phyloP scores from a whole-genome alignment of 768 basidiomycete genomes.

The Rhodotorula toruloides region DNA sequence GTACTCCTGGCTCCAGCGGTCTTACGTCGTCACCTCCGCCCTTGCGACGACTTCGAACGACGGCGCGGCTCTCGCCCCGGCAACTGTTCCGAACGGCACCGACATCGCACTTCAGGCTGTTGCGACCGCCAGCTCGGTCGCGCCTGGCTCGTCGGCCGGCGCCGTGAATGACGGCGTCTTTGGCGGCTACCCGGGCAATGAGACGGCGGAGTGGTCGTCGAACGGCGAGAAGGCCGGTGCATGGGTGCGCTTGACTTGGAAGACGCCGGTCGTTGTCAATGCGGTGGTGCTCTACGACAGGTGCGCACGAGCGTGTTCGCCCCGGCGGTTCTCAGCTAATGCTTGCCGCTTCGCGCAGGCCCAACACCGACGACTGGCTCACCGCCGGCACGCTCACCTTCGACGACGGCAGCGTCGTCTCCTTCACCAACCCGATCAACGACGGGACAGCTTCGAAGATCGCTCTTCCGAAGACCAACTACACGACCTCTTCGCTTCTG shows the following conservation, averaged over 20 bases:
- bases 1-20: slow-evolving; percentile 21
- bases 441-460: slow-evolving; percentile 12
- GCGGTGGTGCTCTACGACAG: slow-evolving; percentile 14
- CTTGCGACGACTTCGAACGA: slow-evolving; percentile 2
- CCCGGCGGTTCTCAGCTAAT: too few relatives aligned
- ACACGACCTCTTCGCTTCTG: slow-evolving; percentile 10
- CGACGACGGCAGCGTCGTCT: neutral
- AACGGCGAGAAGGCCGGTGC: slow-evolving; percentile 1
- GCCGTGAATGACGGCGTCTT: slow-evolving; percentile 11
- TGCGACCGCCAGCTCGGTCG: neutral
- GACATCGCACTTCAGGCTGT: slow-evolving; percentile 7
- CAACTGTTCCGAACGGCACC: neutral
- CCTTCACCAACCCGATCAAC: slow-evolving; percentile 8
- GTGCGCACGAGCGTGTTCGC: neutral
- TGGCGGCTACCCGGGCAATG: slow-evolving; percentile 13
- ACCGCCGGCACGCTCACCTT: slow-evolving; percentile 12
- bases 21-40: slow-evolving; percentile 25
- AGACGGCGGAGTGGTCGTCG: slow-evolving; percentile 6
- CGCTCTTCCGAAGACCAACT: slow-evolving; percentile 1
- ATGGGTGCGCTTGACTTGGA: slow-evolving; percentile 2
- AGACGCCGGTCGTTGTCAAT: neutral
- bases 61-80: slow-evolving; percentile 8
- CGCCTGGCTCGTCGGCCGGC: neutral
- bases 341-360: neutral
- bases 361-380: slow-evolving; percentile 14